Base-by-base conservation (phyloP, 225 moss, liverwort and hornwort species). In the Polytrichum commune region DNA sequence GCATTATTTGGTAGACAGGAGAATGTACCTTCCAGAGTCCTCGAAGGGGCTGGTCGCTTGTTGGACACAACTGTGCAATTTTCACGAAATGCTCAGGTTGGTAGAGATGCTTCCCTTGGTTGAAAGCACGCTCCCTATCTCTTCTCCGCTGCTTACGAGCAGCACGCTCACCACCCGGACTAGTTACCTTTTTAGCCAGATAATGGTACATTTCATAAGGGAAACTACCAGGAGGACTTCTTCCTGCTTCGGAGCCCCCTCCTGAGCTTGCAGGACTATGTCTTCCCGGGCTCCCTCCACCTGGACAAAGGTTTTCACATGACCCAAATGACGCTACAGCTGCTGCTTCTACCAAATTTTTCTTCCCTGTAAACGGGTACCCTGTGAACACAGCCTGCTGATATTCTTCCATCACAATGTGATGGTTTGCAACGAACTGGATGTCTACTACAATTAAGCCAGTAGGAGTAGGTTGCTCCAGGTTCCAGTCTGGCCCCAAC, bases 131-230 rank as follows among this genome's bases (percentile, higher is more conserved):
- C 76, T 90, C 96, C 66, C 82, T 83, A 55, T 92, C 92, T 78
- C 89, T 80, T 73, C 89, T 76, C 79, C 86, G 86, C 65, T 92
- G 94, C 79, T 89, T 92, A 32, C 92, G 78, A 5, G 80, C 84
- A 38, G 90, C 87, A 33, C 96, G 84, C 71, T 92, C 94, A 71
- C 96, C 92, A 29, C 96, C 96, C 55, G 94, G 88, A 74, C 94
- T 94, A 18, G 92, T 92, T 69, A 97, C 94, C 85, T 97, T 97
- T 76, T 90, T 90, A 5, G 92, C 81, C 79, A 97, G 76, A 76
- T 94, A 97, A 67, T 97, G 90, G 66, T 90, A 97, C 93, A 97
- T 94, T 76, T 97, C 96, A 54, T 94, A 91, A 18, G 89, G 91
- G 60, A 97, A 94, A 65, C 90, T 93, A 18, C 93, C 93, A 3